Evolutionary conservation across 208 protist genomes (phyloP).

Genomic region (Crithidia thermophila): DNA sequence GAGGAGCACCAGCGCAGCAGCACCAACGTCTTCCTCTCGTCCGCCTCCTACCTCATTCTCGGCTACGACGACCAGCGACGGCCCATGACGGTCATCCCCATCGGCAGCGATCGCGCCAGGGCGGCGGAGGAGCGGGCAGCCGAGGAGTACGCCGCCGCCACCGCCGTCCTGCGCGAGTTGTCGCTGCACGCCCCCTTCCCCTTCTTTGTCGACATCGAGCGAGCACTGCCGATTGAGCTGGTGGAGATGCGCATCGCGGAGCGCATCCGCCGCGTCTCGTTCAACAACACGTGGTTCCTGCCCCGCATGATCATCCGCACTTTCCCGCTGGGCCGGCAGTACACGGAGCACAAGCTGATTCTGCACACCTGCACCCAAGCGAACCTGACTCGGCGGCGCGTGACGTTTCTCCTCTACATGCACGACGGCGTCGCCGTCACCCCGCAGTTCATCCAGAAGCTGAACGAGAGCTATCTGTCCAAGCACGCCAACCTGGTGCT

Average conservation of each 20-base stretch:
- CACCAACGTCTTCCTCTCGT: conserved; percentile 68
- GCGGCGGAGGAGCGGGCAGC: conserved; percentile 28
- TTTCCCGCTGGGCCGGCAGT: conserved; percentile 75
- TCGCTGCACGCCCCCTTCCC: conserved; percentile 73
- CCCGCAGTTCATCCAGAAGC: conserved; percentile 53
- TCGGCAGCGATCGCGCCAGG: conserved; percentile 41
- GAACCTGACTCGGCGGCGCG: conserved; percentile 72
- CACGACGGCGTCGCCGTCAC: conserved; percentile 69
- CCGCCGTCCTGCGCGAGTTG: conserved; percentile 61
- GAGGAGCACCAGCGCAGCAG: conserved; percentile 37
- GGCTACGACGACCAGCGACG: conserved; percentile 70
- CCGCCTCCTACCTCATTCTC: conserved; percentile 78
- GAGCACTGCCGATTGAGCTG: conserved; percentile 55
- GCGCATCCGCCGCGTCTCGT: conserved; percentile 81
- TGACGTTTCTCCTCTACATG: conserved; percentile 87
- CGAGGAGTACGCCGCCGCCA: conserved; percentile 66
- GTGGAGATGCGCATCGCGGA: conserved; percentile 76
- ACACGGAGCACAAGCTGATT: conserved; percentile 78
- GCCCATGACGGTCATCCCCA: conserved; percentile 76
- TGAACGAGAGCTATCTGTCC: conserved; percentile 65
- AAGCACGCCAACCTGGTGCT: conserved; percentile 80
- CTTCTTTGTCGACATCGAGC: conserved; percentile 84
- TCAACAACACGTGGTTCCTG: conserved; percentile 83
- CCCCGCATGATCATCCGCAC: conserved; percentile 81
- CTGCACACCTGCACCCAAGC: conserved; percentile 87